Base-by-base conservation (phyloP, 2,329 filamentous ascomycete genomes). In the Aspergillus niger region DNA sequence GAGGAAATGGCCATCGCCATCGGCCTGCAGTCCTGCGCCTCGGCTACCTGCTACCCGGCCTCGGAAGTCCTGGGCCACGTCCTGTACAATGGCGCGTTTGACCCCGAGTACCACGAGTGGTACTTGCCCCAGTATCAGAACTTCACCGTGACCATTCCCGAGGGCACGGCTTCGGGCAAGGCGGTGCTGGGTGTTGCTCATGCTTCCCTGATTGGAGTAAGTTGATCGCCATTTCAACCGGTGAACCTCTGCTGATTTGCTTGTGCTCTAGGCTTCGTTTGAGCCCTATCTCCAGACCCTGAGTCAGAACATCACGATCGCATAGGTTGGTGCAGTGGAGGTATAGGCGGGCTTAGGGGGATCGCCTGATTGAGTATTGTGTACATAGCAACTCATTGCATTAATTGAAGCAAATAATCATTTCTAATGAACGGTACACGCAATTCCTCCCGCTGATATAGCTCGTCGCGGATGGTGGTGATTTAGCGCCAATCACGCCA, bases 1-100 rank as follows among this genome's bases (percentile, higher is more conserved):
- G 52, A 61, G 5, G 71, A 75, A 36, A 62, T 74, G 55, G 67
- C 57, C 1, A 60, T 75, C 39, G 72, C 69, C 8, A 74, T 75
- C 24, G 73, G 73, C 2, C 58, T 75, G 20, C 50, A 67, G 8
- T 70, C 70, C 8, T 75, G 72, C 49, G 41, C 50, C 3, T 52
- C 55, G 2, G n/a, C 22, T 0, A 50, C 51, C 3, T 74, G 72
- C 60, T n/a, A 50, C 13, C 13, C 61, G 0, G 41, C 71, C 3
- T 62, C 62, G 2, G 66, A 69, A 1, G 55, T 62, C 8, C 44
- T 75, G 52, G 72, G 72, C 5, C 62, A 55, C 1, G 50, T 72
- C 7, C 52, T 75, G 2, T 74, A 74, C 60, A 65, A 68, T 24
- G 73, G 73, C 0, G 53, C 58, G 1, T 74, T 69, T 60, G 60